Conservation (phyloP, 192 early-diverging fungal genomes). For the Backusella tarrabulga region DNA sequence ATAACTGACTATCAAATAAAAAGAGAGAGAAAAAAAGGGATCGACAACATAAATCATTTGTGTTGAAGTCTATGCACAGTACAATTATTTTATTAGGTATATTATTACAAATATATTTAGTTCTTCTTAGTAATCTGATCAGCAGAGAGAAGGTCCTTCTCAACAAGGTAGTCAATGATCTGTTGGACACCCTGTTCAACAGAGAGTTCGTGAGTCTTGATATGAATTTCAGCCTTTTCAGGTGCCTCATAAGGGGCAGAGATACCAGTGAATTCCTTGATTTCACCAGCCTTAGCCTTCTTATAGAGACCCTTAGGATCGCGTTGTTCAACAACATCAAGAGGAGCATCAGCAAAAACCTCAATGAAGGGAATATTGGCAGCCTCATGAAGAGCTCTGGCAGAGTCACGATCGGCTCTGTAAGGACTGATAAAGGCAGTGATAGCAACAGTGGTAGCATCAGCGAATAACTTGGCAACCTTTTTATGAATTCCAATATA, state of each 20-base stretch:
- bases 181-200: conserved; percentile 69
- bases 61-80: neutral
- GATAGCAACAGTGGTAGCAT: conserved; percentile 76
- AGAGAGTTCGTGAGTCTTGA: conserved; percentile 71
- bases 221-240: conserved; percentile 77
- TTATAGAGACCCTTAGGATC: conserved; percentile 97
- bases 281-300: conserved; percentile 90
- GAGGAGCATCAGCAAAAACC: conserved; percentile 84
- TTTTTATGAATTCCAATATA: conserved; percentile 13
- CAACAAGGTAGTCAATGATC: conserved; percentile 36
- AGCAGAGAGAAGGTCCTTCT: conserved; percentile 6
- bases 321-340: conserved; percentile 83
- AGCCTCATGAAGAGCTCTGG: conserved; percentile 74
- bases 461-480: conserved; percentile 90
- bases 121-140: conserved; percentile 14
- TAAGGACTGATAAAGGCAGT: conserved; percentile 94
- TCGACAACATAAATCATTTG: neutral
- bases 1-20: too few species aligned
- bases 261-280: conserved; percentile 96
- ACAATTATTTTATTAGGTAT: conserved; percentile 3
- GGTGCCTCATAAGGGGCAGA: conserved; percentile 92
- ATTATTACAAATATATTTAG: conserved; percentile 1
- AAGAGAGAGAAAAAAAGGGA: neutral
- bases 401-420: conserved; percentile 74
- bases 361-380: conserved; percentile 85